phyloP scores from a whole-genome alignment of 2,329 filamentous ascomycete species.

The Bertia moriformis region DNA sequence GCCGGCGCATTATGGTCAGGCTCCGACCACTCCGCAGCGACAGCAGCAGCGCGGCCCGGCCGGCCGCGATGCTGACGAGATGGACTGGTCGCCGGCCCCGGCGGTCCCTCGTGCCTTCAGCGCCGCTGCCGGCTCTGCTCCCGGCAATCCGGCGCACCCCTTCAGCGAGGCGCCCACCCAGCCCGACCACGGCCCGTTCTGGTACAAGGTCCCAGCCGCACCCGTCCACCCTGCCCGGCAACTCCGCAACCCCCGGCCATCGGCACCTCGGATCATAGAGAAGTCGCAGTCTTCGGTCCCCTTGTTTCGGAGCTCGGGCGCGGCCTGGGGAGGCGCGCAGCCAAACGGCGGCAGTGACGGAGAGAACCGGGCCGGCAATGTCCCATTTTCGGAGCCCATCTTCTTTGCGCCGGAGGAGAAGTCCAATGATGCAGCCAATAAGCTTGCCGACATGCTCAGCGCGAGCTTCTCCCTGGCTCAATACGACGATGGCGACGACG shows the following conservation, averaged over 20 bases:
- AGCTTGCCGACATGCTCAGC: conserved; percentile 26
- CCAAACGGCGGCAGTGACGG: not conserved
- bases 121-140: conserved; percentile 22
- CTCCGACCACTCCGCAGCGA: conserved; percentile 2
- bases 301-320: conserved; percentile 25
- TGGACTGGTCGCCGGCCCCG: conserved; percentile 61
- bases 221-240: conserved; percentile 51
- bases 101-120: conserved; percentile 42
- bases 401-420: conserved; percentile 46
- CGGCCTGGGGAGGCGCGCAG: too few relatives aligned
- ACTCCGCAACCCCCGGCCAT: conserved; percentile 43
- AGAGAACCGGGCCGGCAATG: conserved; percentile 6
- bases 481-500: conserved; percentile 7
- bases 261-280: conserved; percentile 33
- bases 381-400: conserved; percentile 41
- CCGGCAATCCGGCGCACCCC: conserved; percentile 17
- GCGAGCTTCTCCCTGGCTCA: conserved; percentile 25
- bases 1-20: too few relatives aligned
- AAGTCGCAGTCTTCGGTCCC: conserved; percentile 24
- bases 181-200: conserved; percentile 39
- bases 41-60: conserved; percentile 5
- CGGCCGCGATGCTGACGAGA: conserved; percentile 35
- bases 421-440: conserved; percentile 27
- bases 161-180: conserved; percentile 24
- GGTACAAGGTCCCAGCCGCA: conserved; percentile 55